Base-by-base conservation (phyloP, 371 early-diverging fungal species). In the Mycotypha africana region DNA sequence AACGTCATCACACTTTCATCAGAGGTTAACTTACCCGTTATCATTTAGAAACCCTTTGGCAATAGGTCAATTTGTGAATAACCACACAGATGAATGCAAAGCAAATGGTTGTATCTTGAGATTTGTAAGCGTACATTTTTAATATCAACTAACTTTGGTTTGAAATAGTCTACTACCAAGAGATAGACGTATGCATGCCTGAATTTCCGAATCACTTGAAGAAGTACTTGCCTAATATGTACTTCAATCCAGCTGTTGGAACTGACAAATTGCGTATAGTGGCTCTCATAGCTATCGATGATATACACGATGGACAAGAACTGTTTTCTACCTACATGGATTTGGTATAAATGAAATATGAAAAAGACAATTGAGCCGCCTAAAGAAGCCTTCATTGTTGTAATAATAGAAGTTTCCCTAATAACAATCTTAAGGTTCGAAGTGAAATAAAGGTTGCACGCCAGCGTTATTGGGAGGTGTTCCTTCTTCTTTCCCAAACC, bases 11-110 rank as follows among this genome's bases (percentile, higher is more conserved):
- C n/a, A n/a, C n/a, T n/a, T n/a, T n/a, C n/a, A n/a, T n/a, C n/a
- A n/a, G n/a, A n/a, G n/a, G n/a, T n/a, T n/a, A n/a, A n/a, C n/a
- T n/a, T n/a, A n/a, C n/a, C n/a, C n/a, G n/a, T n/a, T n/a, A n/a
- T n/a, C n/a, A n/a, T n/a, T 46, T 23, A 74, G 66, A 15, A 79
- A 77, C 31, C 77, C 80, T 4, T 38, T 79, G 8, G 74, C 76
- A 3, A 51, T 77, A n/a, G 80, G 80, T 4, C 80, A 79, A 28
- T 61, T 65, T 42, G 73, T 79, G 22, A 79, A 79, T 42, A 77
- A 79, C 31, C 70, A 69, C 3, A 74, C 69, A 12, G 6, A 20
- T 0, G 19, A 24, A 19, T 45, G 49, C 34, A 50, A 47, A n/a
- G 55, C 76, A 6, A 79, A 79, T 47, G 74, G 74, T 74, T 64